Percentiles rank a stretch among this genome's conserved stretches.
Evolutionary conservation across 208 protist species (phyloP).

Genomic region (Acanthamoeba sp.): DNA sequence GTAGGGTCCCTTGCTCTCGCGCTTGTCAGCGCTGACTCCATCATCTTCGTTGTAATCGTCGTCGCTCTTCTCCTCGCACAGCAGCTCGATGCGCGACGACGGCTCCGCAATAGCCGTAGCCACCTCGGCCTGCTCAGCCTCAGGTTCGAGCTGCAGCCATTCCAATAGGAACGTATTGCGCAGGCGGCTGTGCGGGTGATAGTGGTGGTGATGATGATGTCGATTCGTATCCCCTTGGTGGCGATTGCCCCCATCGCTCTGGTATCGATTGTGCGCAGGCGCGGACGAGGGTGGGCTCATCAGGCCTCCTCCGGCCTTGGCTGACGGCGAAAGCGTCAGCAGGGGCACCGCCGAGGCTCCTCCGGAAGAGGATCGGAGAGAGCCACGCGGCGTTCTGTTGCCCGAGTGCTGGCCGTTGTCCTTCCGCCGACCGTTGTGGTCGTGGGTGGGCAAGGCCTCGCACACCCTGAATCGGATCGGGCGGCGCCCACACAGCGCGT

Average conservation of each 20-base stretch:
- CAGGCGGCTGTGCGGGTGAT: not conserved
- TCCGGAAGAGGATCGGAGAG: not conserved
- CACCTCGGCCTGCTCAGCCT: not conserved
- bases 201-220: not conserved
- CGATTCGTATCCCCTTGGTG: not conserved
- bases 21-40: not conserved
- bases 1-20: not conserved
- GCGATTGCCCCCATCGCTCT: not conserved
- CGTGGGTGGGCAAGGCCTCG: not conserved
- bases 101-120: not conserved
- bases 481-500: slow-evolving; percentile 6
- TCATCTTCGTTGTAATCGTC: not conserved
- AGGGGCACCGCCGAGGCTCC: not conserved
- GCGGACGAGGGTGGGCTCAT: not conserved
- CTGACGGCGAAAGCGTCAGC: not conserved
- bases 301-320: not conserved
- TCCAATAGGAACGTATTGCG: slow-evolving; percentile 48
- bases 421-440: not conserved
- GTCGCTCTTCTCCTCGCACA: not conserved
- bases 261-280: not conserved
- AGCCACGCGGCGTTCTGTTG: not conserved
- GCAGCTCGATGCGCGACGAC: not conserved
- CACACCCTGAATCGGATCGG: not conserved
- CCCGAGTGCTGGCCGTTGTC: not conserved
- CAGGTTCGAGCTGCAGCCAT: not conserved